Base-by-base conservation (phyloP, 2,329 filamentous ascomycete species). In the Claviceps sorghi region DNA sequence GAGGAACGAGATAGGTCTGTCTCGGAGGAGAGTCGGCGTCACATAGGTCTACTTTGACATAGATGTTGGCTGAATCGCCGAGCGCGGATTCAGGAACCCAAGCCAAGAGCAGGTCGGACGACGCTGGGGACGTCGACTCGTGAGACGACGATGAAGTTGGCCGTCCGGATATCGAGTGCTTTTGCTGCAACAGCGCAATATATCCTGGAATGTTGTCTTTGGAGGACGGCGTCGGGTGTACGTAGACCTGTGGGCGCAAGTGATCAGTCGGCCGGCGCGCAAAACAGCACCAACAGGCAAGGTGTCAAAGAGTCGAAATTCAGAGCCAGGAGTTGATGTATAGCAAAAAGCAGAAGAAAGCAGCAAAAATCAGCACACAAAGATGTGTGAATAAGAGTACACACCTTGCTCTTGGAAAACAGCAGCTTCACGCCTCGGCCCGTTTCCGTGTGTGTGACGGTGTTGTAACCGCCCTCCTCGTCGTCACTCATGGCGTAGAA, bases 131-230 rank as follows among this genome's bases (percentile, higher is more conserved):
- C 2, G 58, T 70, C 50, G 69, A 67, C 21, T 64, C 61, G 22
- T 57, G 40, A 3, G 64, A 64, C 2, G 59, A 60, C 5, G 66
- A 61, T 3, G 65, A 64, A 19, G 63, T 56, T 11, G 64, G 64
- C 67, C 50, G 75, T 65, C 38, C 72, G 59, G 63, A 64, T 53
- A 58, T 61, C 34, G 71, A 65, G 0, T 75, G 75, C 65, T 94
- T 95, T 65, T 98, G 91, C 67, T 98, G 88, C 15, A 98, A 75
- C 2, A 98, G 77, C 19, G 93, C 91, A 59, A 98, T 83, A 66
- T 93, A 98, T 46, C 93, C 93, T 4, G 88, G 75, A 52, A 98
- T 94, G 59, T 98, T 98, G 72, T 98, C 93, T 71, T 90, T 95
- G 53, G 90, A 79, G 0, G 88, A 94, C 1, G 91, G 86, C 1